Percentiles rank a stretch among this genome's conserved stretches.
phyloP scores from a whole-genome alignment of 2,329 filamentous ascomycete genomes.

The Beauveria scarabaeidicola region DNA sequence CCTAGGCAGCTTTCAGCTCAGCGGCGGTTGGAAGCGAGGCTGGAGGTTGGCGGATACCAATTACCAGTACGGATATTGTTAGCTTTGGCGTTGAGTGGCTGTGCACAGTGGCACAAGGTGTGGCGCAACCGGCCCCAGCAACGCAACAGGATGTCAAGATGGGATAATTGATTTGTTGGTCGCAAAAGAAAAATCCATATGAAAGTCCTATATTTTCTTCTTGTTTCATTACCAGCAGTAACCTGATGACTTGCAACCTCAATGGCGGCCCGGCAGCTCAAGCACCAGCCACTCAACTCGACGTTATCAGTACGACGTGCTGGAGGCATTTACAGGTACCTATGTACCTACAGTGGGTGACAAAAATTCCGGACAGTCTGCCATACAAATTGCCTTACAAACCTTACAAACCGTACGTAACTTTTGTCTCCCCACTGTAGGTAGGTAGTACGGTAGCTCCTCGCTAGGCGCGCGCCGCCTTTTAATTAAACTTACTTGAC shows the following conservation, averaged over 20 bases:
- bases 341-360: no score
- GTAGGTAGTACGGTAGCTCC: neutral
- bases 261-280: no score
- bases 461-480: neutral
- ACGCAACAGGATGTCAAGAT: no score
- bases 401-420: no score
- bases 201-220: neutral
- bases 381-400: no score
- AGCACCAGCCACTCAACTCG: no score
- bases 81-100: conserved; percentile 2
- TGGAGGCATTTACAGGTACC: neutral
- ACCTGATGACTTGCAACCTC: neutral
- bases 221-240: neutral
- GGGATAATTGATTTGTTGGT: no score
- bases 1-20: neutral
- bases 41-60: neutral
- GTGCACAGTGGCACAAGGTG: neutral
- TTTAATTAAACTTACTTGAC: neutral
- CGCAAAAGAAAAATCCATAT: no score
- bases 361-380: no score
- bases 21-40: neutral
- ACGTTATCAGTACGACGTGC: no score
- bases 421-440: no score
- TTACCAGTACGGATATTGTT: no score
- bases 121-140: neutral